Evolutionary conservation across 176 grass and related monocot genomes (phyloP), one percentile per base, ranked within the genome.

Genomic region (Alopecurus myosuroides): DNA sequence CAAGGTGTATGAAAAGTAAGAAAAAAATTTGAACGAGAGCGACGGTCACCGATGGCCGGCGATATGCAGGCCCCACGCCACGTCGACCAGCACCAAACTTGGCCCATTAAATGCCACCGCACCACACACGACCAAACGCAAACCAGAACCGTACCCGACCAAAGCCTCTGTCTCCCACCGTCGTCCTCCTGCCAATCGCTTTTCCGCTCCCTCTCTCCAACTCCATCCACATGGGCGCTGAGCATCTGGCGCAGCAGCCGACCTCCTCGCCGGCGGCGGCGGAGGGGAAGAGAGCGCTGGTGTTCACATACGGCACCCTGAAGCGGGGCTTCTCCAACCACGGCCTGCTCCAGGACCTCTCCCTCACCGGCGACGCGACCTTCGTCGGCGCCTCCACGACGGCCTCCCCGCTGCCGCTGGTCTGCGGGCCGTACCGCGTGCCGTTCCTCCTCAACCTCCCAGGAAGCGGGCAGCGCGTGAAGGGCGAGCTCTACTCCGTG

Each of bases 281-380:
- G 39, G 66, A 2, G 68, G 3, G 11, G 77, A 76, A 30, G 34
- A 3, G 60, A 33, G 84, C 81, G 52, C 88, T 97, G 56, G 88
- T 97, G 70, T 97, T 97, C 94, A 97, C 94, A 1, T 97, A 97
- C 89, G 94, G 94, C 3, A 97, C 94, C 41, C 89, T 97, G 49
- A 97, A 97, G 88, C 83, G 92, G 39, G 94, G 92, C 0, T 97
- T 94, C n/a, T n/a, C n/a, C n/a, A n/a, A n/a, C n/a, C n/a, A n/a
- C n/a, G n/a, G n/a, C n/a, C n/a, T n/a, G n/a, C n/a, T n/a, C n/a
- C n/a, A n/a, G n/a, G n/a, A n/a, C n/a, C n/a, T n/a, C n/a, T n/a
- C n/a, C n/a, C n/a, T n/a, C n/a, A n/a, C n/a, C n/a, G n/a, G n/a
- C n/a, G n/a, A n/a, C n/a, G n/a, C n/a, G n/a, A n/a, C n/a, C n/a